Evolutionary conservation across 805 yeast species (phyloP).

Genomic region (Schizosaccharomyces osmophilus): DNA sequence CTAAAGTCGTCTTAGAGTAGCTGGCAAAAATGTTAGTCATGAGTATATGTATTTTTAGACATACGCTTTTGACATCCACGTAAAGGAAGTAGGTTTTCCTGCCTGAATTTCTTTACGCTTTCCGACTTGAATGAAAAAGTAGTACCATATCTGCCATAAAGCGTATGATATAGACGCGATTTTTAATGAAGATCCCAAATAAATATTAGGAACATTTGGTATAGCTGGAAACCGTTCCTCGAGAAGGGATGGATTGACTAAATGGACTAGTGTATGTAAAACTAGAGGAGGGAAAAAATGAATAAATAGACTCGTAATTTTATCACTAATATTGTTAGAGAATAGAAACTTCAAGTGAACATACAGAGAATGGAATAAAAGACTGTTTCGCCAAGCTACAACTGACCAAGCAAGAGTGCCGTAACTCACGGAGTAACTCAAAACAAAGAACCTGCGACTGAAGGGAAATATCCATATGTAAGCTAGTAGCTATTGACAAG

Average conservation of each 20-base stretch:
- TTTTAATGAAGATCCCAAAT: conserved; percentile 39
- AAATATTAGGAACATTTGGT: conserved; percentile 42
- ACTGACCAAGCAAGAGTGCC: conserved; percentile 88
- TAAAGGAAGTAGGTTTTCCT: conserved; percentile 73
- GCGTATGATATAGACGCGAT: conserved; percentile 66
- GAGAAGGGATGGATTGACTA: conserved; percentile 20
- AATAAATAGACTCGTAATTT: conserved; percentile 73
- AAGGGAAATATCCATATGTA: conserved; percentile 68
- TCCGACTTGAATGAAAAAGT: conserved; percentile 70
- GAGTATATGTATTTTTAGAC: background rate
- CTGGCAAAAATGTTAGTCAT: background rate
- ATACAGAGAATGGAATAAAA: conserved; percentile 39
- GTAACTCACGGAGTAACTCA: conserved; percentile 65
- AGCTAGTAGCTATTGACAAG: conserved; percentile 18
- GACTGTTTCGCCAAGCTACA: conserved; percentile 81
- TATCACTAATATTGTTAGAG: conserved; percentile 33
- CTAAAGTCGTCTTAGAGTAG: conserved; percentile 35
- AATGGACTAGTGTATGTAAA: conserved; percentile 64
- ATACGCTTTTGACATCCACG: conserved; percentile 39
- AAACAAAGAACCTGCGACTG: conserved; percentile 46
- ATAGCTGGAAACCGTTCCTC: conserved; percentile 57
- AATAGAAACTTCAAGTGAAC: background rate
- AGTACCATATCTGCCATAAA: conserved; percentile 75
- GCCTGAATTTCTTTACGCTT: conserved; percentile 57
- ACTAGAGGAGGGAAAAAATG: conserved; percentile 79